These are phyloP conservation scores for Oenanthe javanica DNA, from an alignment of 140 eudicot genomes.

Conservation along the genomic window DNA sequence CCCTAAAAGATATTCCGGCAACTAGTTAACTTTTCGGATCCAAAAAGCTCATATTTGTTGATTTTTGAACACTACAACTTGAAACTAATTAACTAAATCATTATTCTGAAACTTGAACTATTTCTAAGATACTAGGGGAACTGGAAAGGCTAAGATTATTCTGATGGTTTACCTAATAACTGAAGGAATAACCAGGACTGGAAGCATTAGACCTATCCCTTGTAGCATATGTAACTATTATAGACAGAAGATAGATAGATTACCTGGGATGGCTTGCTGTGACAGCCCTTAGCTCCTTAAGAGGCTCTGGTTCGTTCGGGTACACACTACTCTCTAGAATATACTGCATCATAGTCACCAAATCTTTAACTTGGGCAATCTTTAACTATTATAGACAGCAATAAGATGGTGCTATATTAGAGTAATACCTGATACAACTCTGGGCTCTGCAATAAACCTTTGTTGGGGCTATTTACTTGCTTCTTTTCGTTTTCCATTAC, in stretches of 20 bases:
- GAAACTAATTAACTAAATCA: background rate
- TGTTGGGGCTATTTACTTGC: background rate
- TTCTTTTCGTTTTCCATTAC: constrained; percentile 12
- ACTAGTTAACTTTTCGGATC: background rate
- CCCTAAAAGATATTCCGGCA: no score
- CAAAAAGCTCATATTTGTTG: background rate
- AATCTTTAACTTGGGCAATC: no score
- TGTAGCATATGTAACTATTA: background rate
- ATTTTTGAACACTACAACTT: background rate
- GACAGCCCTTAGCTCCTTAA: constrained; percentile 50
- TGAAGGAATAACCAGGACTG: background rate
- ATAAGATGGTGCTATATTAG: background rate
- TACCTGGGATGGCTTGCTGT: constrained; percentile 47
- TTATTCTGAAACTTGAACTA: background rate
- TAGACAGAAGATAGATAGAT: background rate
- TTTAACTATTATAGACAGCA: background rate
- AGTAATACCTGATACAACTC: constrained; percentile 19
- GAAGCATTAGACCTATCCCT: background rate
- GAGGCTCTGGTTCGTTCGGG: constrained; percentile 48
- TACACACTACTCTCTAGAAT: constrained; percentile 53
- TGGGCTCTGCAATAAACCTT: constrained; percentile 17
- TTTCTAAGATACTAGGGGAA: background rate
- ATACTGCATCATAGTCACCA: constrained; percentile 29
- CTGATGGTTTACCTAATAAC: no score
- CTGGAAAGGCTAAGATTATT: background rate